Evolutionary conservation across 2,329 filamentous ascomycete genomes (phyloP).

Genomic region (Fusarium multiceps): DNA sequence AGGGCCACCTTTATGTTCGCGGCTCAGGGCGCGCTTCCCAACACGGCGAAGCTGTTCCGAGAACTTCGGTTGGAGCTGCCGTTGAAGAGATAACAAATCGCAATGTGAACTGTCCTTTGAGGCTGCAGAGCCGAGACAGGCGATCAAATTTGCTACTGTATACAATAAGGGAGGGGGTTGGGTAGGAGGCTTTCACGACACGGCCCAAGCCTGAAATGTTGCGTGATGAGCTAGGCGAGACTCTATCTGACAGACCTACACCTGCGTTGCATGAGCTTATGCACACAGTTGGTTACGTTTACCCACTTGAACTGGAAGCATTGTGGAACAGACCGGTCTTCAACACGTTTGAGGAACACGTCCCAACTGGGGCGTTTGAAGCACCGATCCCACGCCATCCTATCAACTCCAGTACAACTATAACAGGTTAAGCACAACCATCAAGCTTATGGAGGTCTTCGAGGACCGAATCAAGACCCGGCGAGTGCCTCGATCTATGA

Average conservation of each 20-base stretch:
- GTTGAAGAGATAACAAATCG: neutral
- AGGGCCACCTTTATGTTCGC: neutral
- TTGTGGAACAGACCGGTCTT: neutral
- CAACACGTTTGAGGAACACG: neutral
- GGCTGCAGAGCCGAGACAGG: neutral
- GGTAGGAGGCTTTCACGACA: neutral
- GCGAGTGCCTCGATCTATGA: neutral
- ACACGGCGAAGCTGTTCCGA: neutral
- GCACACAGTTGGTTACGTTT: neutral
- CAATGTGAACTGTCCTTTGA: neutral
- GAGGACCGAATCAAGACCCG: neutral
- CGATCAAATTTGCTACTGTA: neutral
- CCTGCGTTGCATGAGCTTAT: neutral
- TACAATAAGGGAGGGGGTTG: neutral
- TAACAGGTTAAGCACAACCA: rapidly evolving
- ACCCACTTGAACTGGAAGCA: neutral
- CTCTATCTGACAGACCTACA: neutral
- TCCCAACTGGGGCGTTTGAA: too few relatives aligned
- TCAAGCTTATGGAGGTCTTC: neutral
- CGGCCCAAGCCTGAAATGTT: neutral
- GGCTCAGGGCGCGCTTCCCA: neutral
- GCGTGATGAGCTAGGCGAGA: neutral
- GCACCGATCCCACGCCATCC: neutral
- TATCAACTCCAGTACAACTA: rapidly evolving
- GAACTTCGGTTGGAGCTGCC: neutral